phyloP scores from a whole-genome alignment of 2,329 filamentous ascomycete species.

The Aschersonia sp. region DNA sequence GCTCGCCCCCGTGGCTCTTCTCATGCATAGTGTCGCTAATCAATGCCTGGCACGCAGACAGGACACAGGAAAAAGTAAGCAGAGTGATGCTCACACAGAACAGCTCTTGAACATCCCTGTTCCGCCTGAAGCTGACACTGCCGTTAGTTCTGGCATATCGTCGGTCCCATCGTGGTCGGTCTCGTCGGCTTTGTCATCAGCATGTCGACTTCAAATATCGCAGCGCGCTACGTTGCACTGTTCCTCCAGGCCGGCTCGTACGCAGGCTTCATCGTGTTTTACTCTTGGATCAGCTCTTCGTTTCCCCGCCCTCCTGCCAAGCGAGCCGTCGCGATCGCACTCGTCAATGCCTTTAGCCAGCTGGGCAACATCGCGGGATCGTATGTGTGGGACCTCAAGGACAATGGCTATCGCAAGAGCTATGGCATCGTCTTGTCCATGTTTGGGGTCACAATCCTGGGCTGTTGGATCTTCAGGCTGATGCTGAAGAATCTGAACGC shows the following conservation, averaged over 20 bases:
- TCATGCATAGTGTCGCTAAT: conserved; percentile 40
- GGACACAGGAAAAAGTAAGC: conserved; percentile 35
- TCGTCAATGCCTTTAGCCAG: conserved; percentile 44
- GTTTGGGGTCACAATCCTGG: conserved; percentile 43
- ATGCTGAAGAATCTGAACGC: conserved; percentile 31
- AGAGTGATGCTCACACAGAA: background rate
- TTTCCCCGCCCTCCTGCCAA: conserved; percentile 45
- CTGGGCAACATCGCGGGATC: conserved; percentile 44
- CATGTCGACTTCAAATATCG: conserved; percentile 40
- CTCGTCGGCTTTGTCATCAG: conserved; percentile 42
- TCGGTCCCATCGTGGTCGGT: conserved; percentile 36
- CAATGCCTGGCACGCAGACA: conserved; percentile 41
- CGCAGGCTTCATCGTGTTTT: conserved; percentile 42
- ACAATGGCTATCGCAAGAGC: conserved; percentile 46
- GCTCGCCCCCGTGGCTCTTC: conserved; percentile 43
- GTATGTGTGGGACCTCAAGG: conserved; percentile 46
- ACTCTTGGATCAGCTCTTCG: conserved; percentile 42
- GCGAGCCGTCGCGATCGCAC: conserved; percentile 43
- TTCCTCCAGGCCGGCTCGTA: conserved; percentile 45
- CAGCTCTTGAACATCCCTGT: background rate
- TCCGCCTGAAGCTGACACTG: too few species aligned
- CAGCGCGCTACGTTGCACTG: conserved; percentile 43
- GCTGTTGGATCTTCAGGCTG: conserved; percentile 32
- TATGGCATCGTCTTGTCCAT: conserved; percentile 51
- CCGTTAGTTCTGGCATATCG: conserved; percentile 40